phyloP scores from a whole-genome alignment of 106 monocot species.

The Dioscorea alata region DNA sequence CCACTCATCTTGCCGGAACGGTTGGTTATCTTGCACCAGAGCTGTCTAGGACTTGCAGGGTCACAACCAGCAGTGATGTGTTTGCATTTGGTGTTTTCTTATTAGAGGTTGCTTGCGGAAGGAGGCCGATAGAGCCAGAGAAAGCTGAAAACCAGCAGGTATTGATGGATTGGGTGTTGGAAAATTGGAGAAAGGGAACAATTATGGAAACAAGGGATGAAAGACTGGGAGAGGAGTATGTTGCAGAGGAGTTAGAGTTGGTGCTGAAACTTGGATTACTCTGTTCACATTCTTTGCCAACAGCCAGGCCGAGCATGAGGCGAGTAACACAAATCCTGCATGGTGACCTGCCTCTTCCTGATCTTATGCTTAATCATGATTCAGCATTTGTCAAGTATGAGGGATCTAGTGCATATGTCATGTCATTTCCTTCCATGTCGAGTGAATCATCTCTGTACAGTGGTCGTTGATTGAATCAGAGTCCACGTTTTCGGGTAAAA shows the following conservation, averaged over 20 bases:
- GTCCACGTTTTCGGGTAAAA: too few relatives aligned
- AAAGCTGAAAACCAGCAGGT: background rate
- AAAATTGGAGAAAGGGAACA: constrained; percentile 1
- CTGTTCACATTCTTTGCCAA: background rate
- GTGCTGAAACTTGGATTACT: constrained; percentile 7
- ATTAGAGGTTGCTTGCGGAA: constrained; percentile 20
- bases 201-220: constrained; percentile 1
- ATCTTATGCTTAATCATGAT: too few relatives aligned
- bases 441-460: too few relatives aligned
- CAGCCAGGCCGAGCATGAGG: constrained; percentile 8
- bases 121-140: constrained; percentile 9
- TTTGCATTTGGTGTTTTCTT: constrained; percentile 18
- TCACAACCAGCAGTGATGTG: constrained; percentile 14
- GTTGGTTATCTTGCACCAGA: constrained; percentile 15
- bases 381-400: too few relatives aligned
- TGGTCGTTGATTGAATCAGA: too few relatives aligned
- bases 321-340: constrained; percentile 3
- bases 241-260: constrained; percentile 11
- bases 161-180: constrained; percentile 9
- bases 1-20: constrained; percentile 12
- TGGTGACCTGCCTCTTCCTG: too few relatives aligned
- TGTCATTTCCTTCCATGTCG: too few relatives aligned
- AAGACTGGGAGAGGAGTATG: constrained; percentile 1
- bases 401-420: too few relatives aligned
- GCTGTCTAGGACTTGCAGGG: constrained; percentile 5